Evolutionary conservation across 352 stramenopile genomes (phyloP), one percentile per base, ranked within the genome.

Genomic region (Phytopythium litorale): DNA sequence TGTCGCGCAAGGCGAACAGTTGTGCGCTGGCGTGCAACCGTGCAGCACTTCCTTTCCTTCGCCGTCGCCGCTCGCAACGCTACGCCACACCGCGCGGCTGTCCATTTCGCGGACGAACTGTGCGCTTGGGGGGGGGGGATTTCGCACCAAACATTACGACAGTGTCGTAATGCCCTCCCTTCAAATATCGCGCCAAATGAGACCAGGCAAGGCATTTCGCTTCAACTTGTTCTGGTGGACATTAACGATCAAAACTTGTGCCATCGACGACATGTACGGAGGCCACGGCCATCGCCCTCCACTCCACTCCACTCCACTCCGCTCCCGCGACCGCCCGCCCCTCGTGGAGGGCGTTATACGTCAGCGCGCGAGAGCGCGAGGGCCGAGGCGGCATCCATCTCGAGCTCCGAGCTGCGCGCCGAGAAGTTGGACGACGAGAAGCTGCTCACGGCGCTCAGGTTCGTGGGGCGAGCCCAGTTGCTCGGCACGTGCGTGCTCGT

Each of bases 391-490:
- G 54, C 19, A 28, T 60, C 54, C 21, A 33, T 12, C 65, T 70
- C 46, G 65, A 81, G 49, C 58, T 78, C 57, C 67, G 63, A 76
- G 37, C 70, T 78, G 54, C 76, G 70, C 9, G 64, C 13, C 19
- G 37, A 73, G 32, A 76, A 53, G 32, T 85, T 67, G n/a, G 72
- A 82, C 59, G 69, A 78, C 42, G 68, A 78, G 30, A 84, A 63
- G 66, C 72, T 80, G 50, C 73, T 76, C 6, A 77, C 37, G 4
- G 67, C 62, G 42, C 73, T 81, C 32, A 78, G 60, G 52, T 76
- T 76, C 56, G 79, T 89, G 3, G 75, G 76, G 4, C 76, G 67
- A n/a, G 79, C 72, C 79, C 79, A 89, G 49, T 75, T 79, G 43
- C 70, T 75, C n/a, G 72, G 70, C 0, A 71, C 65, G 30, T 76